Evolutionary conservation across 2,329 filamentous ascomycete species (phyloP).

Genomic region (Stagonosporopsis rhizophila): DNA sequence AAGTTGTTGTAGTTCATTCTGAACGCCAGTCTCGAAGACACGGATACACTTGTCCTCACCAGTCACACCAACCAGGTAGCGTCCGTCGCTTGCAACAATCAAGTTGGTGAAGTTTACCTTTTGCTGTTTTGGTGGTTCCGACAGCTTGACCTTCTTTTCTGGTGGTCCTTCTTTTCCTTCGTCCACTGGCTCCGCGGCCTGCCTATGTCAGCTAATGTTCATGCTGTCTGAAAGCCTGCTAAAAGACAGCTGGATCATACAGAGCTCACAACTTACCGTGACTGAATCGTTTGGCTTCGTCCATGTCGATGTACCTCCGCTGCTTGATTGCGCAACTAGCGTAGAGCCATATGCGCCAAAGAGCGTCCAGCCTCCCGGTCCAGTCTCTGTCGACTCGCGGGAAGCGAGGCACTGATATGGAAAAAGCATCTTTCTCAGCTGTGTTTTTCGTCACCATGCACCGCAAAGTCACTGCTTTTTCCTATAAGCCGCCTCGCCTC

Average conservation of each 20-base stretch:
- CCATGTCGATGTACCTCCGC: constrained; percentile 41
- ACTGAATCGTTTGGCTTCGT: constrained; percentile 28
- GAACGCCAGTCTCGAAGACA: constrained; percentile 73
- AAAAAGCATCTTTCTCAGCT: constrained; percentile 33
- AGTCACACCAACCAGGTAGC: constrained; percentile 78
- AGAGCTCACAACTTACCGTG: constrained; percentile 31
- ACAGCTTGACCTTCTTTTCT: constrained; percentile 53
- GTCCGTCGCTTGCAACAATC: constrained; percentile 67
- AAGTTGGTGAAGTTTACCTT: constrained; percentile 74
- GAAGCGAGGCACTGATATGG: constrained; percentile 53
- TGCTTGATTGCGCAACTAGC: constrained; percentile 62
- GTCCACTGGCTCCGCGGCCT: constrained; percentile 27
- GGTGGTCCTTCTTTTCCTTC: constrained; percentile 45
- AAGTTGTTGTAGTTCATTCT: constrained; percentile 68
- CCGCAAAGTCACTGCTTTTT: constrained; percentile 17
- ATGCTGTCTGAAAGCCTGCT: not conserved
- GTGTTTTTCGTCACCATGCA: constrained; percentile 6
- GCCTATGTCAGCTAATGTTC: constrained; percentile 20
- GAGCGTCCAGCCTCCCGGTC: constrained; percentile 57
- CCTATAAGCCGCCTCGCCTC: constrained; percentile 16
- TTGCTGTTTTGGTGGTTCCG: constrained; percentile 35
- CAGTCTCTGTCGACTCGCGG: constrained; percentile 22
- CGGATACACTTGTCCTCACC: constrained; percentile 91
- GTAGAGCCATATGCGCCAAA: constrained; percentile 76
- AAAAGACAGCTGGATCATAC: not conserved